Conservation (phyloP, 2,329 filamentous ascomycete species). For the Stemphylium beticola region DNA sequence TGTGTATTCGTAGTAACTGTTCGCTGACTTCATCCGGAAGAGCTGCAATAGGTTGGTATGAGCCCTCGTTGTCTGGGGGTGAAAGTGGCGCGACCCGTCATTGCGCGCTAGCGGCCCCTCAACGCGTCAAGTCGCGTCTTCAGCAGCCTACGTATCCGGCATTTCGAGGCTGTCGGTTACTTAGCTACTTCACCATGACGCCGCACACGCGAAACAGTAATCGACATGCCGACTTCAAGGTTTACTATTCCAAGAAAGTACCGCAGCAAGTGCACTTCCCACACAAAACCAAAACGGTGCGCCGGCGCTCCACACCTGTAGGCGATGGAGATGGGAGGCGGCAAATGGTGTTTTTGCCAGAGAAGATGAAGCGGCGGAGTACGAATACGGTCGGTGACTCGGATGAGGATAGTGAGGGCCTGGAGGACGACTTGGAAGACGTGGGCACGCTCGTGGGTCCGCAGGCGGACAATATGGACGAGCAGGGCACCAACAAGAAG, state of each 20-base stretch:
- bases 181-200: conserved; percentile 30
- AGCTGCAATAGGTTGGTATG: too few species aligned
- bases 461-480: background rate
- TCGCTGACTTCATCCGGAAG: too few species aligned
- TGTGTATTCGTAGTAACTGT: too few species aligned
- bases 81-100: background rate
- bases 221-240: conserved; percentile 30
- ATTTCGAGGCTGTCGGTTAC: conserved; percentile 2
- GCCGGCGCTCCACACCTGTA: conserved; percentile 18
- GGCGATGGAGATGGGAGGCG: conserved; percentile 27
- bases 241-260: conserved; percentile 41
- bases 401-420: conserved; percentile 15
- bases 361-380: conserved; percentile 30
- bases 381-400: conserved; percentile 17
- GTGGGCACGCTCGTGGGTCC: background rate
- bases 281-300: conserved; percentile 36
- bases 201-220: conserved; percentile 37
- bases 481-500: background rate
- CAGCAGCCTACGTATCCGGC: background rate
- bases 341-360: conserved; percentile 40
- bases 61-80: too few species aligned
- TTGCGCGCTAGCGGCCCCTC: conserved; percentile 19
- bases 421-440: conserved; percentile 12
- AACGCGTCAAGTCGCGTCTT: conserved; percentile 31
- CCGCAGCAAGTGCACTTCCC: conserved; percentile 41